Evolutionary conservation across 257 asterid genomes (phyloP).

Genomic region (Paraleonurus japonicus): DNA sequence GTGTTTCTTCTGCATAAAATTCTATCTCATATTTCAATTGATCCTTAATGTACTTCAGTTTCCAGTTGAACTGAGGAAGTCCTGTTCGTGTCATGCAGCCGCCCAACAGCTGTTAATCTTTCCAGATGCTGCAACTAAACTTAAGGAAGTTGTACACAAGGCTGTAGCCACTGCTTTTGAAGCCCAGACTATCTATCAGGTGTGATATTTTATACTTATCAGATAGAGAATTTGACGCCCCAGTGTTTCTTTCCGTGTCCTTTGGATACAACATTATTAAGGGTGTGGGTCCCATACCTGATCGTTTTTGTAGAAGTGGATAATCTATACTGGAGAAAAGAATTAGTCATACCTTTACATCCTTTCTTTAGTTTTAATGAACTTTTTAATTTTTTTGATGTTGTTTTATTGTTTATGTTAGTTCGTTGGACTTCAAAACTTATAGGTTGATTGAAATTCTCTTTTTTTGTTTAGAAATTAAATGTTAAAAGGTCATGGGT

Average conservation of each 20-base stretch:
- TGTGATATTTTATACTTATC: conserved; percentile 24
- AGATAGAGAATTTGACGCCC: background rate
- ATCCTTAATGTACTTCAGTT: background rate
- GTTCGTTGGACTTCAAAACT: background rate
- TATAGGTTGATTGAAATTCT: background rate
- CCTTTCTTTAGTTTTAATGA: background rate
- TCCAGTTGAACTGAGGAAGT: conserved; percentile 18
- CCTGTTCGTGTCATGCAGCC: conserved; percentile 43
- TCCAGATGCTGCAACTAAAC: conserved; percentile 83
- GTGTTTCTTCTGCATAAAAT: conserved; percentile 34
- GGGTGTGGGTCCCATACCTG: background rate
- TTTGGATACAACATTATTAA: background rate
- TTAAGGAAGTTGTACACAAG: conserved; percentile 52
- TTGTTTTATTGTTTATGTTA: background rate
- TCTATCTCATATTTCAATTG: background rate
- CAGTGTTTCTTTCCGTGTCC: background rate
- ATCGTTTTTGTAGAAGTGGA: background rate
- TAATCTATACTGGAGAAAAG: background rate
- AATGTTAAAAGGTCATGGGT: too few species aligned
- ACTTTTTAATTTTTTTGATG: background rate
- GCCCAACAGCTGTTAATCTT: conserved; percentile 98
- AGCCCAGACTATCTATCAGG: conserved; percentile 59
- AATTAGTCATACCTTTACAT: background rate
- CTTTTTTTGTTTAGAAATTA: background rate
- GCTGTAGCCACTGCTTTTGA: conserved; percentile 59